phyloP scores from a whole-genome alignment of 306 rosid genomes.

The Cucurbita pepo region DNA sequence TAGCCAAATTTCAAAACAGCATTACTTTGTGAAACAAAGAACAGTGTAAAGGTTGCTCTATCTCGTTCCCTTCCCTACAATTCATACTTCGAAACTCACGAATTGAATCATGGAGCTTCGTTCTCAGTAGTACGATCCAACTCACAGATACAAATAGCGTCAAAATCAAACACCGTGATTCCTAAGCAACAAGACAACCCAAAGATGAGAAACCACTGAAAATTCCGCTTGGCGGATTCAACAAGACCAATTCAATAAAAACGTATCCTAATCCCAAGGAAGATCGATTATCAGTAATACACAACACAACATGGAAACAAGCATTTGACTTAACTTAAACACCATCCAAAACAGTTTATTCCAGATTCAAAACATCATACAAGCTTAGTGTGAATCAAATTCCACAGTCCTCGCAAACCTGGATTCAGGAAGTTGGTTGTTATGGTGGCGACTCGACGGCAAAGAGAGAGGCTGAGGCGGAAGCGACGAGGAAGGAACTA shows the following conservation, averaged over 20 bases:
- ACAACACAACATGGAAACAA: neutral
- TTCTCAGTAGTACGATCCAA: neutral
- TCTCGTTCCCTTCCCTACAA: neutral
- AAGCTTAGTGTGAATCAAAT: neutral
- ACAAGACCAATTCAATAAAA: neutral
- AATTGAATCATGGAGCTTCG: neutral
- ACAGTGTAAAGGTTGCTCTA: neutral
- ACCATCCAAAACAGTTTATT: neutral
- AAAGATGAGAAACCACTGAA: neutral
- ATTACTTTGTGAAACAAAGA: no score
- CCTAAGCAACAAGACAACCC: neutral
- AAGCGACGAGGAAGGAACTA: constrained; percentile 19
- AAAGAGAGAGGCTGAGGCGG: constrained; percentile 12
- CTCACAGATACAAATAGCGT: neutral
- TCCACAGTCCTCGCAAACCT: constrained; percentile 16
- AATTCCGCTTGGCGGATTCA: neutral
- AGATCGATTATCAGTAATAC: neutral
- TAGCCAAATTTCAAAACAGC: no score
- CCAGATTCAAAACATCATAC: neutral
- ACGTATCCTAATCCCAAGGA: neutral
- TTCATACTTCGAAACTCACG: neutral
- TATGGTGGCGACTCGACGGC: constrained; percentile 13
- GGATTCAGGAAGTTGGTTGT: constrained; percentile 17
- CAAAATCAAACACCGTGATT: neutral
- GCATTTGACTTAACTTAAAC: neutral